Evolutionary conservation across 2,329 filamentous ascomycete genomes (phyloP).

Genomic region (Aspergillus sp.): DNA sequence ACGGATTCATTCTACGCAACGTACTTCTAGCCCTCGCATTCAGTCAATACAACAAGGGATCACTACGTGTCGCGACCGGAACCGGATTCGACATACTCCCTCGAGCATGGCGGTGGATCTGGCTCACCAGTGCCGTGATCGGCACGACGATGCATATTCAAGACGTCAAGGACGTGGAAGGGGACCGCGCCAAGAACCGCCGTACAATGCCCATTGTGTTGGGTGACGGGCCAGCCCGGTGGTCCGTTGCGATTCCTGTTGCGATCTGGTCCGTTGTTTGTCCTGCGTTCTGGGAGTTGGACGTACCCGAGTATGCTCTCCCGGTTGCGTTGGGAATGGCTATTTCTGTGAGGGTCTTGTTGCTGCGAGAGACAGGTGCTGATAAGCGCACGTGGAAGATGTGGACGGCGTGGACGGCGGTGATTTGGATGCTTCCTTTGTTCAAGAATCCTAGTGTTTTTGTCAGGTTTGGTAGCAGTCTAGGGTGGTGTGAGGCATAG

Average conservation of each 20-base stretch:
- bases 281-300: not conserved
- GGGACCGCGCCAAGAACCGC: constrained; percentile 28
- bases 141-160: constrained; percentile 42
- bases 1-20: constrained; percentile 1
- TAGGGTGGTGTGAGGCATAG: not conserved
- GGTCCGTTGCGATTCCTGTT: not conserved
- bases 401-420: constrained; percentile 1
- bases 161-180: constrained; percentile 40
- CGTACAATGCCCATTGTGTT: constrained; percentile 6
- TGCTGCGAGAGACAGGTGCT: not conserved
- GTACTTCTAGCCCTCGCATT: constrained; percentile 20
- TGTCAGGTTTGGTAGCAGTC: not conserved
- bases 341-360: not conserved
- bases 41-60: not conserved
- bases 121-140: constrained; percentile 22
- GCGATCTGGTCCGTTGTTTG: not conserved
- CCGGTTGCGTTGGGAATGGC: not conserved
- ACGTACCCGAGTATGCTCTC: not conserved
- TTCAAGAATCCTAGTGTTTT: not conserved
- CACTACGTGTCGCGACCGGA: not conserved
- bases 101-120: not conserved
- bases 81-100: not conserved
- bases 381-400: not conserved
- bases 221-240: not conserved
- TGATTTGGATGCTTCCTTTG: constrained; percentile 4